phyloP scores from a whole-genome alignment of 108 stramenopile species.

The Mediolabrus comicus region DNA sequence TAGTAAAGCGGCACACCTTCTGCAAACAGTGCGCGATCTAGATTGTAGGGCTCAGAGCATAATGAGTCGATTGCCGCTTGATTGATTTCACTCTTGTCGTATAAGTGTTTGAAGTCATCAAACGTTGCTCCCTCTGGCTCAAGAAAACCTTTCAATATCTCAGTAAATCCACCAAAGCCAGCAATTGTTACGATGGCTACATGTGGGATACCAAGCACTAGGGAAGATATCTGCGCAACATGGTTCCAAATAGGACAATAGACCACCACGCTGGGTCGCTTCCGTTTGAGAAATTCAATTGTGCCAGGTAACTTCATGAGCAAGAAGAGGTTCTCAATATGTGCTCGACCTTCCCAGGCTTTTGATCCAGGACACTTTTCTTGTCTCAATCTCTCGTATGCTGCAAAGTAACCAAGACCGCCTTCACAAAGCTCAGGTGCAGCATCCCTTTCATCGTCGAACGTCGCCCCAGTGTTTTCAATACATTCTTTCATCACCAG shows the following conservation, averaged over 20 bases:
- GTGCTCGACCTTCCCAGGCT: conserved; percentile 17
- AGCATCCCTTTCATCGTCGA: conserved; percentile 2
- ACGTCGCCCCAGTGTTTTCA: neutral
- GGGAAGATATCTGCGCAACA: conserved; percentile 4
- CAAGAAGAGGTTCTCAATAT: conserved; percentile 15
- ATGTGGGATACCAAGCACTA: conserved; percentile 11
- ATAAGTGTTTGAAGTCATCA: conserved; percentile 2
- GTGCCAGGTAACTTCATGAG: conserved; percentile 18
- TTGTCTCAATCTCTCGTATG: neutral
- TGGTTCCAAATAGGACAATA: conserved; percentile 28
- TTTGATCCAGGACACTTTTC: neutral
- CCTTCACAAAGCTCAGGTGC: conserved; percentile 9
- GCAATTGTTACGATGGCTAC: conserved; percentile 19
- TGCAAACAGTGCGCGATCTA: neutral
- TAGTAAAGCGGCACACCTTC: conserved; percentile 14
- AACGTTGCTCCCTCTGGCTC: conserved; percentile 11
- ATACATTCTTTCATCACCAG: conserved; percentile 9
- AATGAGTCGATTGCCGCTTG: conserved; percentile 1
- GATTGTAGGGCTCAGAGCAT: neutral
- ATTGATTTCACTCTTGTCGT: neutral
- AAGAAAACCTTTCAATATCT: neutral
- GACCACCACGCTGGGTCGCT: conserved; percentile 6
- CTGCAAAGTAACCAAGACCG: conserved; percentile 6
- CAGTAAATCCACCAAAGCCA: conserved; percentile 15
- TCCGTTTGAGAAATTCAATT: conserved; percentile 6